These are phyloP conservation scores for Rhizopus sp. DNA, from an alignment of 371 early-diverging fungal genomes.

Conservation along the genomic window DNA sequence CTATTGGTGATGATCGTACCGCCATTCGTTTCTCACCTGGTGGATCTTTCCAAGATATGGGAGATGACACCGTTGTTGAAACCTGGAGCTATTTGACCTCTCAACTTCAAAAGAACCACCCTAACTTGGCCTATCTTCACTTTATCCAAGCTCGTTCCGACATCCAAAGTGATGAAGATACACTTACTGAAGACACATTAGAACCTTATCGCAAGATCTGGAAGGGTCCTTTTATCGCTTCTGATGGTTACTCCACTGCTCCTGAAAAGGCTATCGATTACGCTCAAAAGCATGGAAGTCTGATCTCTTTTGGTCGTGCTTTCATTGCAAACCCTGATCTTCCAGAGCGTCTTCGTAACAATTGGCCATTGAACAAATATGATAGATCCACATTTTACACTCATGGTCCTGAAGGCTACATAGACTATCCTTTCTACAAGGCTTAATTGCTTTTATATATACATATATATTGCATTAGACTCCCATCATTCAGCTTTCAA, in stretches of 20 bases:
- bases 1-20: conserved; percentile 27
- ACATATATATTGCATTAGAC: too few species aligned
- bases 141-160: conserved; percentile 31
- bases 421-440: conserved; percentile 14
- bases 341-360: conserved; percentile 15
- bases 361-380: conserved; percentile 9
- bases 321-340: conserved; percentile 32
- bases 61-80: conserved; percentile 29
- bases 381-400: conserved; percentile 23
- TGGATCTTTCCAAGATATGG: conserved; percentile 23
- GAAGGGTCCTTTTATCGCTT: conserved; percentile 35
- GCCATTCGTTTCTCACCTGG: conserved; percentile 32
- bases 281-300: conserved; percentile 11
- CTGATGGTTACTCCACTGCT: conserved; percentile 30
- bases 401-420: conserved; percentile 22
- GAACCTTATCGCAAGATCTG: conserved; percentile 34
- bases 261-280: conserved; percentile 11
- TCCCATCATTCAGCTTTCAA: too few species aligned
- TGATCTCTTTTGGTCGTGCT: conserved; percentile 24
- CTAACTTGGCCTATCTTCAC: conserved; percentile 35
- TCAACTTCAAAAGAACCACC: conserved; percentile 23
- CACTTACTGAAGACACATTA: conserved; percentile 4
- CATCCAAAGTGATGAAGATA: conserved; percentile 9
- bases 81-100: conserved; percentile 30
- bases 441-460: neutral